Percentiles rank a stretch among this genome's conserved stretches.
Conservation (phyloP, 192 early-diverging fungal genomes). For the Coemansia sp. region DNA sequence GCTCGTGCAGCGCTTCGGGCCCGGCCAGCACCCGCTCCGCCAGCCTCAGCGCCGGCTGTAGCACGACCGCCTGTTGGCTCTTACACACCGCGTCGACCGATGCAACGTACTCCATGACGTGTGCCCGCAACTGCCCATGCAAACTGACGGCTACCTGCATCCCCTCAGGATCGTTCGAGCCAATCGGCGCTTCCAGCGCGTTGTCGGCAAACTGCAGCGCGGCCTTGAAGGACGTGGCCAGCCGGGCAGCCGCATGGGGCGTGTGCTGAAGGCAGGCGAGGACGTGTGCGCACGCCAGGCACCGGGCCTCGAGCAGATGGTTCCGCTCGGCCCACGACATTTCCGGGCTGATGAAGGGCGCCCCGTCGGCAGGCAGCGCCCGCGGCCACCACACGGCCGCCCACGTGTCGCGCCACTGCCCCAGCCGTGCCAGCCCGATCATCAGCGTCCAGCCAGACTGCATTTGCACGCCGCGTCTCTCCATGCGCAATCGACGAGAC, state of each 20-base stretch:
- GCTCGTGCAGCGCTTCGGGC: constrained; percentile 21
- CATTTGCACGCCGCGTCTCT: constrained; percentile 23
- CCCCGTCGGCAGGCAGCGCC: constrained; percentile 25
- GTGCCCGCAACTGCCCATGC: constrained; percentile 32
- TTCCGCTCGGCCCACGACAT: constrained; percentile 30
- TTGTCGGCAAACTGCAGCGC: constrained; percentile 46
- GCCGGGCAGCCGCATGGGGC: background rate
- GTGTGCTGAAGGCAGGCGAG: constrained; percentile 6
- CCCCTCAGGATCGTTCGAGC: constrained; percentile 8
- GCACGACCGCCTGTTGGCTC: background rate
- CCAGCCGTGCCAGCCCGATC: constrained; percentile 12
- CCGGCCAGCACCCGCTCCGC: constrained; percentile 28
- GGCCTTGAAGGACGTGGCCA: constrained; percentile 18
- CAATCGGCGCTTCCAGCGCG: constrained; percentile 41
- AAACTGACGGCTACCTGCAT: constrained; percentile 10
- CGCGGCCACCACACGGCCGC: constrained; percentile 12
- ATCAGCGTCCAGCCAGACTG: constrained; percentile 38
- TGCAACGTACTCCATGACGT: constrained; percentile 25
- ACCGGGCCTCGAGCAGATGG: constrained; percentile 23
- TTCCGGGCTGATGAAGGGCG: constrained; percentile 30
- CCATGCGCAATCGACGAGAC: background rate
- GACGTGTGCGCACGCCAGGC: constrained; percentile 27
- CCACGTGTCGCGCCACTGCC: constrained; percentile 21
- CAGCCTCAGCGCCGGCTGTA: constrained; percentile 22
- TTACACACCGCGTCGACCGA: background rate